Conservation (phyloP, 2,329 filamentous ascomycete genomes). For the Pseudogymnoascus sp. region DNA sequence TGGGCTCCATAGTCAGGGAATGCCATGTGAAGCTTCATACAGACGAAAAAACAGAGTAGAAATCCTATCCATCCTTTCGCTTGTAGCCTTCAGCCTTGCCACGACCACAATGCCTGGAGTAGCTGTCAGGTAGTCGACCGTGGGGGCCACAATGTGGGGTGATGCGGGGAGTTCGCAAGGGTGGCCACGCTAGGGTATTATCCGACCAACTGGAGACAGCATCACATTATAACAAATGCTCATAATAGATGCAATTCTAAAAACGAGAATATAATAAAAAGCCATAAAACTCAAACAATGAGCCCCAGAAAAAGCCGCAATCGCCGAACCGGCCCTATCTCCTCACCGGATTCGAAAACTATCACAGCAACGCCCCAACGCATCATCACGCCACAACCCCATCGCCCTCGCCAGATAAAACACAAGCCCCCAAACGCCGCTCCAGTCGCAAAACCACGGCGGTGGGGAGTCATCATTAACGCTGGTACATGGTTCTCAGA, state of each 20-base stretch:
- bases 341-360: background rate
- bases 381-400: background rate
- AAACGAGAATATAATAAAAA: background rate
- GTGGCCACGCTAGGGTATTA: background rate
- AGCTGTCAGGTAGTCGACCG: background rate
- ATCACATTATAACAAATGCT: background rate
- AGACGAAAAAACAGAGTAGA: background rate
- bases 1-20: background rate
- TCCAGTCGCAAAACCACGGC: background rate
- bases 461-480: background rate
- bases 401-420: background rate
- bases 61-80: background rate
- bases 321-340: background rate
- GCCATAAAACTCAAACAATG: background rate
- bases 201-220: background rate
- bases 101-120: background rate
- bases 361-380: background rate
- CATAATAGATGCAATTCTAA: background rate
- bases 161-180: background rate
- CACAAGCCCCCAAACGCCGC: background rate
- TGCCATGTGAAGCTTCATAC: background rate
- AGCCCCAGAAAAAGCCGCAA: background rate
- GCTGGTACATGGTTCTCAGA: background rate
- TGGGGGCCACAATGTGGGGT: background rate
- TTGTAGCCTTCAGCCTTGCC: background rate